phyloP scores from a whole-genome alignment of 495 filamentous ascomycete species.

The Cetradonia linearis region DNA sequence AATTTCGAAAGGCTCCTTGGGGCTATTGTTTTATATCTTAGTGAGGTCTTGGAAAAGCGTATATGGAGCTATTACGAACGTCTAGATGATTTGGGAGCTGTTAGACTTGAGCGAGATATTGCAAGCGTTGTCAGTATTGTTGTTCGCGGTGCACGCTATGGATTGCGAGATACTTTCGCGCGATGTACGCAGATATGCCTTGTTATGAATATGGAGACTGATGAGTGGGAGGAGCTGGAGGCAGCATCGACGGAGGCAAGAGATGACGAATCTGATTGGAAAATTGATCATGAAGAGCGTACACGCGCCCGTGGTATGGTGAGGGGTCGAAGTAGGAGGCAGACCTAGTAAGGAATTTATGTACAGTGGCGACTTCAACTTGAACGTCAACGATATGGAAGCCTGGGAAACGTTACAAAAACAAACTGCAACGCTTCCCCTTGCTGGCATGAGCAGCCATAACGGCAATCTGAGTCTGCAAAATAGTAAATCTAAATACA shows the following conservation, averaged over 20 bases:
- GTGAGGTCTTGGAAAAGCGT: conserved; percentile 75
- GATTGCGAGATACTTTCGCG: conserved; percentile 68
- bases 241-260: conserved; percentile 32
- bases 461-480: no score
- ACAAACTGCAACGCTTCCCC: neutral
- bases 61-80: conserved; percentile 76
- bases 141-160: conserved; percentile 65
- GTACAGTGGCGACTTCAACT: neutral
- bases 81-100: conserved; percentile 73
- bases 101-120: conserved; percentile 81
- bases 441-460: no score
- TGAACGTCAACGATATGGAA: neutral
- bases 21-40: conserved; percentile 60
- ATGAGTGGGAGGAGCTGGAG: conserved; percentile 80
- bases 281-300: conserved; percentile 52
- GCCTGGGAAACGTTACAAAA: neutral
- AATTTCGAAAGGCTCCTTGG: conserved; percentile 63
- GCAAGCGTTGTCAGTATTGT: conserved; percentile 67
- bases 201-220: conserved; percentile 93
- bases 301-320: conserved; percentile 53
- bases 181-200: conserved; percentile 75
- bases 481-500: no score
- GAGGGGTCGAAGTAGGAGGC: conserved; percentile 12
- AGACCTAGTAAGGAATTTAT: neutral
- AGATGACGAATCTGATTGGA: conserved; percentile 38